Percentiles rank a stretch among this genome's conserved stretches.
phyloP scores from a whole-genome alignment of 2,329 filamentous ascomycete species.

The Fusarium oxysporum region DNA sequence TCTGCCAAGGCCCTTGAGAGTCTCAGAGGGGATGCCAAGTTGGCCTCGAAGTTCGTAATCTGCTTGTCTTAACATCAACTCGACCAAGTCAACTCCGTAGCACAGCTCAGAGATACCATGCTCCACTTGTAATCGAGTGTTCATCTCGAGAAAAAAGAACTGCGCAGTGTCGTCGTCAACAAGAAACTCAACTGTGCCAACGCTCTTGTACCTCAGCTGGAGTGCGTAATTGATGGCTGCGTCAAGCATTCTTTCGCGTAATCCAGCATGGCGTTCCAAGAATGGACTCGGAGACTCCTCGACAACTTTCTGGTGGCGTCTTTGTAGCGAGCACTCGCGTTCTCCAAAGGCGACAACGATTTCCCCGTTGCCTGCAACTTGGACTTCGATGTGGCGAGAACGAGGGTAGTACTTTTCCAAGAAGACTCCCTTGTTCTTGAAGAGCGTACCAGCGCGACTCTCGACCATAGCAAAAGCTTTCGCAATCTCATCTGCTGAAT shows the following conservation, averaged over 20 bases:
- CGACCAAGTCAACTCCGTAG: constrained; percentile 77
- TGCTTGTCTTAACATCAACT: constrained; percentile 55
- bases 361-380: not conserved
- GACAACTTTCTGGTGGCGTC: constrained; percentile 74
- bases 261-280: not conserved
- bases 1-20: not conserved
- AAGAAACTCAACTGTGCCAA: constrained; percentile 44
- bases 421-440: constrained; percentile 1
- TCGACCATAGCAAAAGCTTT: not conserved
- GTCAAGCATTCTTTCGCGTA: not conserved
- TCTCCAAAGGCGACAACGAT: constrained; percentile 68
- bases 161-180: constrained; percentile 39
- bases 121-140: constrained; percentile 78
- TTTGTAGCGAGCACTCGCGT: constrained; percentile 75
- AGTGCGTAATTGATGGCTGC: not conserved
- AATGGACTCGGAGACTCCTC: not conserved
- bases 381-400: not conserved
- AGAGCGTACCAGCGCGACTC: not conserved
- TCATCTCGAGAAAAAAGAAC: constrained; percentile 68
- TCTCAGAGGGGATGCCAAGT: constrained; percentile 1
- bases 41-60: constrained; percentile 36
- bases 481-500: not conserved
- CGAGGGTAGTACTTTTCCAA: not conserved
- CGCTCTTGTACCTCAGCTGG: constrained; percentile 13
- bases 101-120: constrained; percentile 84